A percentile compares a stretch with the other conserved stretches of the same genome.
These are phyloP conservation scores for Termitomyces titanicus DNA, from an alignment of 768 basidiomycete species.

Conservation along the genomic window DNA sequence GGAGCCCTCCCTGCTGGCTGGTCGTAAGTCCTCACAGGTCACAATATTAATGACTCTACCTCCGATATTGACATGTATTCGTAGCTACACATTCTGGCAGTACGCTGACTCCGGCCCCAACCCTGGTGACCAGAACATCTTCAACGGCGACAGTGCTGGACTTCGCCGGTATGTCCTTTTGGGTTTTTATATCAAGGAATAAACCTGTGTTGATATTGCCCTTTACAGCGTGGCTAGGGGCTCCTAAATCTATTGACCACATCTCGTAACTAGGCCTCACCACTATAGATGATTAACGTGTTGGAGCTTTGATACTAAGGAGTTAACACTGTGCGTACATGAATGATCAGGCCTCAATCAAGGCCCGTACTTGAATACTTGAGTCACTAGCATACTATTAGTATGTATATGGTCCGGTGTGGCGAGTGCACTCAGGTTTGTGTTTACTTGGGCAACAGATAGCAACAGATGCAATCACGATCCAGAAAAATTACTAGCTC, in stretches of 20 bases:
- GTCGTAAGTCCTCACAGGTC: conserved; percentile 27
- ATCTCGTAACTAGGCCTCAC: too few relatives aligned
- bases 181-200: neutral
- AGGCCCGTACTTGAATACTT: too few relatives aligned
- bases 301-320: too few relatives aligned
- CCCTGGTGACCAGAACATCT: conserved; percentile 55
- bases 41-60: neutral
- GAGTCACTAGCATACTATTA: too few relatives aligned
- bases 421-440: too few relatives aligned
- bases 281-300: too few relatives aligned
- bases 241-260: neutral
- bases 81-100: conserved; percentile 52
- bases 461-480: too few relatives aligned
- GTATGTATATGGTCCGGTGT: too few relatives aligned
- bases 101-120: conserved; percentile 50
- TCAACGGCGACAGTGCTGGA: conserved; percentile 47
- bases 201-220: neutral
- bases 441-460: too few relatives aligned
- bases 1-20: conserved; percentile 60
- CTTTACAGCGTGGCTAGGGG: conserved; percentile 5
- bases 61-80: neutral
- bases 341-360: too few relatives aligned
- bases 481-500: too few relatives aligned
- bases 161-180: conserved; percentile 28
- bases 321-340: too few relatives aligned